Evolutionary conservation across 2,329 filamentous ascomycete species (phyloP), one percentile per base, ranked within the genome.

Genomic region (Penicillium sp.): DNA sequence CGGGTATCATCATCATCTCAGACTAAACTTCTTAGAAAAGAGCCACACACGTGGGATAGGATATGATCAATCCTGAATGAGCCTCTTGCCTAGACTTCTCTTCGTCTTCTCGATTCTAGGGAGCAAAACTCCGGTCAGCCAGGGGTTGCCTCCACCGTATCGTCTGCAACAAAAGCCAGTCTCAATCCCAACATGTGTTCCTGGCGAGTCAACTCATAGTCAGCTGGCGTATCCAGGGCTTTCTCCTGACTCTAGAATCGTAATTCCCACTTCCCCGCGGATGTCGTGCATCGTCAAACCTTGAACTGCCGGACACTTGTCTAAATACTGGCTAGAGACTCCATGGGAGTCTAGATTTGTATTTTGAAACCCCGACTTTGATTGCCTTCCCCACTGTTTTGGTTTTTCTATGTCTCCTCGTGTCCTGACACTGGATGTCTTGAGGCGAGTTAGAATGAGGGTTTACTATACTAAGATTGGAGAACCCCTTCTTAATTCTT

Each of bases 271-370:
- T 54, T 34, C 38, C 44, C 54, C 50, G 52, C 51, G 52, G 44
- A 60, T 65, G 55, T 65, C 41, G 63, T 65, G 63, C 60, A 62
- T 63, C 58, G 57, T 65, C 59, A 59, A 58, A 61, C 60, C 56
- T 46, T 58, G 58, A 33, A 36, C 29, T 52, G 40, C 55, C 53
- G 52, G 47, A 54, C 11, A 60, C 41, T 34, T 43, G 21, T 46
- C 31, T 33, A 46, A 50, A 57, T 57, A 60, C 45, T 49, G 36
- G 29, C 21, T 39, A 43, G 29, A 27, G 50, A 52, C 39, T 52
- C 39, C 23, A 45, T 16, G 23, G 40, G 43, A 23, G 41, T 44
- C 40, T 45, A 50, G 45, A 53, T 40, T 38, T 39, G 50, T 60
- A 56, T 58, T 50, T 50, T 58, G 57, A 60, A 50, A 62, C 53